Evolutionary conservation across 495 filamentous ascomycete genomes (phyloP), one percentile per base, ranked within the genome.

Genomic region (Apiosordaria backusii): DNA sequence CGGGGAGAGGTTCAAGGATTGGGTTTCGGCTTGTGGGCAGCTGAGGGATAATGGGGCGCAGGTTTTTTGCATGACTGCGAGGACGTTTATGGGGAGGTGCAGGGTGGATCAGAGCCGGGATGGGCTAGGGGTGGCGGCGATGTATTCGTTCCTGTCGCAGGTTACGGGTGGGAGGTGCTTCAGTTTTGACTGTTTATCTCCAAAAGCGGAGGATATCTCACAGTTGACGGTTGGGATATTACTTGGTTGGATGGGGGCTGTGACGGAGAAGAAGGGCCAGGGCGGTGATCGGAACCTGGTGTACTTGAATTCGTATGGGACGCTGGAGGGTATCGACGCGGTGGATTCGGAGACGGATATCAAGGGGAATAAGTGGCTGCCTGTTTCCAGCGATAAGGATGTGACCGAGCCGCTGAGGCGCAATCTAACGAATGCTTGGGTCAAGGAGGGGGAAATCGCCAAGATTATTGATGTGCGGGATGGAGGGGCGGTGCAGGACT

Each of bases 171-270:
- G 81, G 2, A 69, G 71, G 6, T 80, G 78, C 62, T 60, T 83
- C 18, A 62, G 65, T 7, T 59, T 83, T 4, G 29, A 50, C 2
- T 25, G 50, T 9, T 55, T 19, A n/a, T 57, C 66, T 23, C 62
- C 65, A 0, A 63, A 29, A 6, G 61, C 76, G 4, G 62, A 67
- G 4, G 70, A 52, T 50, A 82, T 83, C 50, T 78, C 79, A 15
- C 72, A 77, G 62, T 53, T 80, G 25, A 81, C 82, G 0, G 70
- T 84, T 1, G 72, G 75, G 19, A 50, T 82, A 1, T 72, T 83
- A 7, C 60, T 83, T 40, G 72, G 77, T 1, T 83, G 82, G 81
- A 82, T 83, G 79, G 80, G 81, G 15, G 78, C 75, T 5, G 67
- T 45, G 9, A 45, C 35, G 5, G 35, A 60, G 13, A 77, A 79